Base-by-base conservation (phyloP, 768 basidiomycete species). In the Phylloporus rhodoxanthus region DNA sequence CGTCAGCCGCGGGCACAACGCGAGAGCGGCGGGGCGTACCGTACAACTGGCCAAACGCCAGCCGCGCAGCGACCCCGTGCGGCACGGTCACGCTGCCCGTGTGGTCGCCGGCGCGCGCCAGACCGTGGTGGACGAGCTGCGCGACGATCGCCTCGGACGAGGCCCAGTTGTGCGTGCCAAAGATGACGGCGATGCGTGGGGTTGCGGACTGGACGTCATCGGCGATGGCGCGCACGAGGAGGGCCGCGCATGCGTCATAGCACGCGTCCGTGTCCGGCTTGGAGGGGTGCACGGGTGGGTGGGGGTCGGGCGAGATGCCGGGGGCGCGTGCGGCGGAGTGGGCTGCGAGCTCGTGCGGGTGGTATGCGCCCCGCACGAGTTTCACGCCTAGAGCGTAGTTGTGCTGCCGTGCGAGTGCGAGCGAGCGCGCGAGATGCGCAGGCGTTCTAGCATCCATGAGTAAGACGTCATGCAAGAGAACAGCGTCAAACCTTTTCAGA, bases 321-420 rank as follows among this genome's bases (percentile, higher is more conserved):
- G n/a, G n/a, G n/a, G n/a, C n/a, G n/a, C n/a, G 4, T 61, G 48
- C 48, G 11, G 56, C 41, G 9, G 51, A 32, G 30, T 64, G 75
- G 2, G 80, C 80, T 5, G 75, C 69, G 23, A 78, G 54, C 61
- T 96, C 93, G 50, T 87, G 79, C 0, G 81, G 75, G 60, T 93
- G 90, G 66, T 97, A 97, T 2, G 93, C 93, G 0, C 93, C 93
- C 20, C 93, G 81, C 26, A 96, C 93, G 42, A 97, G 84, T 67
- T 96, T 97, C 48, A 91, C 82, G 9, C 93, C 93, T 0, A 95
- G 75, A 0, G 86, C 74, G 62, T 89, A 95, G 32, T 78, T 74
- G 54, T 83, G 72, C 44, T 63, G 65, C 53, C 77, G 72, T 4
- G 93, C 87, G 44, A 88, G 84, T 13, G 67, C 68, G 39, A 94